Evolutionary conservation across 495 filamentous ascomycete genomes (phyloP).

Genomic region (Aspergillus asperescens): DNA sequence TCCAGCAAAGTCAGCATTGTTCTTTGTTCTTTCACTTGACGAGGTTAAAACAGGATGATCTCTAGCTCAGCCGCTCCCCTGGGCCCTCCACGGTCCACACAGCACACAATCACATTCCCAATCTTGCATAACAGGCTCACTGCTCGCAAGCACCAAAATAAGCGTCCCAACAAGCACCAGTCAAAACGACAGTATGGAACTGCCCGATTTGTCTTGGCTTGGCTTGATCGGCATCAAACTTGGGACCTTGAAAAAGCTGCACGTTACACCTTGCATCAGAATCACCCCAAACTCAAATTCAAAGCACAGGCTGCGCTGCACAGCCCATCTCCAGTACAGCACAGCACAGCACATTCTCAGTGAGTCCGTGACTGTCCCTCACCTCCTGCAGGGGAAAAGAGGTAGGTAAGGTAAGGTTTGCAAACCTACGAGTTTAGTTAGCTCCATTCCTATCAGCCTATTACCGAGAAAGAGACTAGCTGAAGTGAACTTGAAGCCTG

Average conservation of each 20-base stretch:
- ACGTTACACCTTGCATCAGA: neutral
- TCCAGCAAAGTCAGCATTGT: neutral
- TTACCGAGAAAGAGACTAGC: no score
- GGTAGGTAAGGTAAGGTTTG: neutral
- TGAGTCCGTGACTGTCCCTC: neutral
- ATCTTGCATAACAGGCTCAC: neutral
- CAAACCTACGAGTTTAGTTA: no score
- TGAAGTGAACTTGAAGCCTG: neutral
- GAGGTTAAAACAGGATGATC: neutral
- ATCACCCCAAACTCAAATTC: neutral
- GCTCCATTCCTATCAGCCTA: neutral
- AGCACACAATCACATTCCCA: no score
- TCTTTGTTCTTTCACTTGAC: no score
- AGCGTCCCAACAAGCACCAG: no score
- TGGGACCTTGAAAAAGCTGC: neutral
- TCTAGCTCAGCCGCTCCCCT: neutral
- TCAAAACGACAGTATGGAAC: no score
- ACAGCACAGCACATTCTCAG: neutral
- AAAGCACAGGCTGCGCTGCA: neutral
- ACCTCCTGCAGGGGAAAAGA: constrained; percentile 1
- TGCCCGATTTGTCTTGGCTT: no score
- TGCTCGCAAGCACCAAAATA: neutral
- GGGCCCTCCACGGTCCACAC: neutral
- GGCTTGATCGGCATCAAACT: neutral
- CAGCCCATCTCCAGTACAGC: neutral